A percentile compares a stretch with the other conserved stretches of the same genome.
These are phyloP conservation scores for Gyrodon lividus DNA, from an alignment of 768 basidiomycete genomes.

Conservation along the genomic window DNA sequence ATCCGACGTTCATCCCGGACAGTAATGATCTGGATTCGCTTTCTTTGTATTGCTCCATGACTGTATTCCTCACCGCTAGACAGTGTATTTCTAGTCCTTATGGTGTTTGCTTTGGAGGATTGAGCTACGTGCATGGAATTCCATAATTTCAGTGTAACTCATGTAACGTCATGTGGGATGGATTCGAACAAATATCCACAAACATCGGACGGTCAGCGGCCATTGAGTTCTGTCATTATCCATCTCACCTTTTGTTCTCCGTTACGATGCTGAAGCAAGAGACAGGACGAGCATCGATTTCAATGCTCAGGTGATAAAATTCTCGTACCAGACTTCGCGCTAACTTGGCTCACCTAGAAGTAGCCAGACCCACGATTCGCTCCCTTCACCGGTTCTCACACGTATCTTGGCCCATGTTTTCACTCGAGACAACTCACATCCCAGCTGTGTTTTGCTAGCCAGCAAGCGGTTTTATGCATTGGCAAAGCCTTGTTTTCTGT, in stretches of 20 bases:
- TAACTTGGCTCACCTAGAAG: not conserved
- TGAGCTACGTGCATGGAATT: not conserved
- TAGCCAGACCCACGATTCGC: not conserved
- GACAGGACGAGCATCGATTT: too few species aligned
- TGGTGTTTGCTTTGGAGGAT: not conserved
- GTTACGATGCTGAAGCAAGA: too few species aligned
- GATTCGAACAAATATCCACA: conserved; percentile 5
- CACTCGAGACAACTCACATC: not conserved
- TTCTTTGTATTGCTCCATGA: not conserved
- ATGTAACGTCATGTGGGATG: too few species aligned
- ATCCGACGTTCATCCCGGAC: conserved; percentile 7
- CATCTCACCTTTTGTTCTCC: not conserved
- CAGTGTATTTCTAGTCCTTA: conserved; percentile 22
- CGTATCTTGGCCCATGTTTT: conserved; percentile 1
- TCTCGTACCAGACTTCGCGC: not conserved
- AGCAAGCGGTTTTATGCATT: conserved; percentile 1
- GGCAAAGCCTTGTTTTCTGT: conserved; percentile 1
- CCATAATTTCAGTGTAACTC: too few species aligned
- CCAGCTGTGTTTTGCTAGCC: not conserved
- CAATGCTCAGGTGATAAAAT: too few species aligned
- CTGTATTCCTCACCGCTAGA: conserved; percentile 26
- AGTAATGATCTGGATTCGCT: conserved; percentile 2
- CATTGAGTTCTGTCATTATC: not conserved
- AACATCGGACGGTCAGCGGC: not conserved
- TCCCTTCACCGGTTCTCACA: conserved; percentile 1